Percentiles rank a stretch among this genome's conserved stretches.
Conservation (phyloP, 768 basidiomycete species). For the Lanmaoa pseudosensibilis region DNA sequence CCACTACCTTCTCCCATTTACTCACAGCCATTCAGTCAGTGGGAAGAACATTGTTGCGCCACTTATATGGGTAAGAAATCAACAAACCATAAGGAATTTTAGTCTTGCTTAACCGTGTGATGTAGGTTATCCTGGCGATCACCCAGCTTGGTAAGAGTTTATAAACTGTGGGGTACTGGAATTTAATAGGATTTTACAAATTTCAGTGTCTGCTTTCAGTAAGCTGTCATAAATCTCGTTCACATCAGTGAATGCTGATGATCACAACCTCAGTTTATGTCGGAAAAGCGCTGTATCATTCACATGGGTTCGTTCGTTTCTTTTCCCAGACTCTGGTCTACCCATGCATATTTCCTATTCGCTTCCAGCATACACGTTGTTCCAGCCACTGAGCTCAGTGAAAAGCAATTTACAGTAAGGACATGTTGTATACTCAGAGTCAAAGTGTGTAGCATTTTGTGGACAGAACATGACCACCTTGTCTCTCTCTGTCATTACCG, state of each 20-base stretch:
- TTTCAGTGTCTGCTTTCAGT: slow-evolving; percentile 5
- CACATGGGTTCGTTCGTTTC: background rate
- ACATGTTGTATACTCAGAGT: background rate
- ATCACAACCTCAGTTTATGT: background rate
- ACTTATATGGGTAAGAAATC: slow-evolving; percentile 2
- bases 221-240: background rate
- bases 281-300: background rate
- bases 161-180: no score
- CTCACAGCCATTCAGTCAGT: background rate
- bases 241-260: background rate
- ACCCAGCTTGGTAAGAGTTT: slow-evolving; percentile 4
- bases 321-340: background rate
- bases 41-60: background rate
- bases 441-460: background rate
- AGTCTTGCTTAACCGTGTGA: background rate
- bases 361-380: background rate
- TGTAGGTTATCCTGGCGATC: background rate
- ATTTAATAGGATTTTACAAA: background rate
- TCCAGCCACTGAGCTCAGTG: background rate
- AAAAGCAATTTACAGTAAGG: background rate
- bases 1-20: background rate
- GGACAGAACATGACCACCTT: background rate
- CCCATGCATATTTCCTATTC: background rate
- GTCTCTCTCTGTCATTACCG: background rate
- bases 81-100: no score